These are phyloP conservation scores for Onygenales sp. DNA, from an alignment of 2,329 filamentous ascomycete species.

Conservation along the genomic window DNA sequence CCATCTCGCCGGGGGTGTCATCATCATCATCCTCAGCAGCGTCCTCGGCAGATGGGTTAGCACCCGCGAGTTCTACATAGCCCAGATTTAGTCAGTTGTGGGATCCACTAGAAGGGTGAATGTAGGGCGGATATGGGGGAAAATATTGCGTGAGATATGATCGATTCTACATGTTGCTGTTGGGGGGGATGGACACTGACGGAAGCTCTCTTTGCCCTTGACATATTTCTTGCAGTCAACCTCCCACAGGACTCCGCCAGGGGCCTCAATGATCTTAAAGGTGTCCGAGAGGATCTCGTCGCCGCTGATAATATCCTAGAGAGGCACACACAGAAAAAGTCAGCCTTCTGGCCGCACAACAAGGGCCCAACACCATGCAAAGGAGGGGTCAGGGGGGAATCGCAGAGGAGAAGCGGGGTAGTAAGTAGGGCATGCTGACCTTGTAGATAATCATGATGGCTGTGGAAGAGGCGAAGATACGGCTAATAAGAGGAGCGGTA, in stretches of 20 bases:
- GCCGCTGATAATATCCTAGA: conserved; percentile 73
- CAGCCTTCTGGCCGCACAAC: not conserved
- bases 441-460: conserved; percentile 66
- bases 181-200: conserved; percentile 41
- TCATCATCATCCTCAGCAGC: conserved; percentile 59
- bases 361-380: not conserved
- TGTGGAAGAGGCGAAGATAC: conserved; percentile 11
- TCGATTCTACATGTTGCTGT: no score
- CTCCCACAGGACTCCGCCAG: conserved; percentile 72
- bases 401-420: conserved; percentile 1
- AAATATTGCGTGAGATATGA: not conserved
- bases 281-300: conserved; percentile 98
- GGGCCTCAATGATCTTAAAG: conserved; percentile 68
- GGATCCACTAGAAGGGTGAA: not conserved
- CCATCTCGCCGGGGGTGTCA: conserved; percentile 49
- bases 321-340: conserved; percentile 6
- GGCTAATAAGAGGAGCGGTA: not conserved
- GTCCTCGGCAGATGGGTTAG: conserved; percentile 91
- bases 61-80: conserved; percentile 48
- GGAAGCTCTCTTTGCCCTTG: conserved; percentile 62
- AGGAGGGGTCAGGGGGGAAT: conserved; percentile 3
- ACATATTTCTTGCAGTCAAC: conserved; percentile 86
- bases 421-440: conserved; percentile 35
- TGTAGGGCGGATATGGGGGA: not conserved
- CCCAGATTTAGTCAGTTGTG: not conserved